phyloP scores from a whole-genome alignment of 176 grass and related monocot genomes.

The Saccharum spontaneum region DNA sequence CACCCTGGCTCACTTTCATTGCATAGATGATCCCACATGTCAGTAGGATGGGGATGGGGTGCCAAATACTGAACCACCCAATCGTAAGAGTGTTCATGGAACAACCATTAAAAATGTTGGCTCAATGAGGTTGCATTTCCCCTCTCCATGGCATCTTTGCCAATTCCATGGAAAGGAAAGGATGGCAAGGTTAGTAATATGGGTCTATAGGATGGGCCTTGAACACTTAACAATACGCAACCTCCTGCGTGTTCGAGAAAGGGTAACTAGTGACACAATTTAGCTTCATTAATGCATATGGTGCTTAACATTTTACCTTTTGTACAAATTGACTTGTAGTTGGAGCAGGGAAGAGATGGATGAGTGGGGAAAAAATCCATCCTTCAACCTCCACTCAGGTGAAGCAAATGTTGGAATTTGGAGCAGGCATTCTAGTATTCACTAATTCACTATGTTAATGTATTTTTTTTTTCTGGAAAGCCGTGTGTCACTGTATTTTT shows the following conservation, averaged over 20 bases:
- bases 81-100: background rate
- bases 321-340: background rate
- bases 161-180: constrained; percentile 6
- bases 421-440: background rate
- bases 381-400: background rate
- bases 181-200: background rate
- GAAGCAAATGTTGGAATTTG: background rate
- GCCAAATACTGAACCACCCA: background rate
- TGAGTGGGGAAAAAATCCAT: background rate
- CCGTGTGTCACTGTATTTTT: background rate
- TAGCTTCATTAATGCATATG: background rate
- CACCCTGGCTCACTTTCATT: background rate
- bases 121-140: constrained; percentile 6
- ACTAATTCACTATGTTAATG: constrained; percentile 6
- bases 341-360: background rate
- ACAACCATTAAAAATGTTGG: background rate
- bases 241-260: too few relatives aligned
- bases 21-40: background rate
- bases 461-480: background rate
- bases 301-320: background rate
- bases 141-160: constrained; percentile 3
- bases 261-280: background rate
- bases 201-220: too few relatives aligned
- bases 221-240: background rate
- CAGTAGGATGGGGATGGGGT: background rate